Evolutionary conservation across 352 stramenopile genomes (phyloP), one percentile per base, ranked within the genome.

Genomic region (Aphanomyces astaci): DNA sequence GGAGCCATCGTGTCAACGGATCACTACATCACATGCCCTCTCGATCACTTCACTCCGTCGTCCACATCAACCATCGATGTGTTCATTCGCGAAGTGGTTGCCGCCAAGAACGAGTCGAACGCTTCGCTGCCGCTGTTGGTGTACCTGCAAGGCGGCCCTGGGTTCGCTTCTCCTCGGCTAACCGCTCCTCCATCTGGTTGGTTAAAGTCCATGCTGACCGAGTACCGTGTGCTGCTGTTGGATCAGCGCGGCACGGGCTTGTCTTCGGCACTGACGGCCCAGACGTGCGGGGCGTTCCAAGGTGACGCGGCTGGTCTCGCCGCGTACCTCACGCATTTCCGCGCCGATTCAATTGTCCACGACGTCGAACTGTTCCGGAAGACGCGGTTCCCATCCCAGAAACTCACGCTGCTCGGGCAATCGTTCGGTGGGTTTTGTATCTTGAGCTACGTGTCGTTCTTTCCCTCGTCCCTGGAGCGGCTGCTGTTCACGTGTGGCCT

Each of bases 371-470:
- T 75, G 28, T 80, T 92, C 36, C 74, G 74, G 30, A 71, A 86
- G n/a, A 77, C 74, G 22, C 71, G 89, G 28, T 54, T 86, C 24
- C 62, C 62, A 7, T 22, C 10, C n/a, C 48, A 60, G 30, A 68
- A 57, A 15, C 62, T 68, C 11, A 68, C 48, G 1, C 33, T 68
- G 10, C 65, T 92, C 7, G 84, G 84, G 24, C 84, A 92, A 72
- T 83, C 72, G 13, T 92, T 81, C 73, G 84, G 84, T 51, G 84
- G 84, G 7, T 92, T 92, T 70, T 90, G 80, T 66, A 72, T 85
- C 1, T 80, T 87, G 71, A 80, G 78, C 1, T 90, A 90, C 64
- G 57, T 92, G 3, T 90, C 81, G 71, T 72, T 45, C 71, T 86
- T 57, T 22, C 63, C 30, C 51, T 76, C 72, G 73, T 80, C 39